phyloP scores from a whole-genome alignment of 169 alveolate genomes.

The Eimeria sp. region DNA sequence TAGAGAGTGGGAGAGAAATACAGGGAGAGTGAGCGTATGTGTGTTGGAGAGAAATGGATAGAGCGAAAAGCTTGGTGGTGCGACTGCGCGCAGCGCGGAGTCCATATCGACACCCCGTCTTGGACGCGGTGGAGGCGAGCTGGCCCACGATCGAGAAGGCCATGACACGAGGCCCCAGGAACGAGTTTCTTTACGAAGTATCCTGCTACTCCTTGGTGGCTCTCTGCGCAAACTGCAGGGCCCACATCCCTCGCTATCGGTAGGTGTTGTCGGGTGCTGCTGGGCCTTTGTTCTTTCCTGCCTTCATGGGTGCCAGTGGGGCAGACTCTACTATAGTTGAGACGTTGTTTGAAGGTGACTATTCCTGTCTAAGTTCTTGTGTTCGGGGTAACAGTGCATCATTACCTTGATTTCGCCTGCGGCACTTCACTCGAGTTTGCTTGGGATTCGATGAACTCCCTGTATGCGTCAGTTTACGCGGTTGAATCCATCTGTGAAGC shows the following conservation, averaged over 20 bases:
- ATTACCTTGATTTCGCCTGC: no score
- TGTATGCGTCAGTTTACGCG: no score
- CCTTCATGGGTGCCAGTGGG: background rate
- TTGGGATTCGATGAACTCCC: no score
- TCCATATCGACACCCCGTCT: constrained; percentile 80
- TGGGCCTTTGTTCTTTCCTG: background rate
- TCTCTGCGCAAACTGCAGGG: constrained; percentile 66
- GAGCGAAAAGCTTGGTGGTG: background rate
- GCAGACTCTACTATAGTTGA: background rate
- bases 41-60: background rate
- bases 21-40: no score
- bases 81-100: constrained; percentile 70
- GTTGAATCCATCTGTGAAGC: no score
- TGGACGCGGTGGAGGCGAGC: constrained; percentile 67
- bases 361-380: background rate
- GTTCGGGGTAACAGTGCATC: no score
- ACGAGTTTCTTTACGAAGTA: constrained; percentile 76
- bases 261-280: background rate
- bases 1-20: no score
- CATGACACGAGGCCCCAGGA: constrained; percentile 12
- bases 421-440: no score
- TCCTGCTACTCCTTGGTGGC: constrained; percentile 72
- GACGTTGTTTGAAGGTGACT: background rate
- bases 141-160: constrained; percentile 75
- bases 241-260: constrained; percentile 82